Conservation (phyloP, 192 early-diverging fungal genomes). For the Coemansia sp. region DNA sequence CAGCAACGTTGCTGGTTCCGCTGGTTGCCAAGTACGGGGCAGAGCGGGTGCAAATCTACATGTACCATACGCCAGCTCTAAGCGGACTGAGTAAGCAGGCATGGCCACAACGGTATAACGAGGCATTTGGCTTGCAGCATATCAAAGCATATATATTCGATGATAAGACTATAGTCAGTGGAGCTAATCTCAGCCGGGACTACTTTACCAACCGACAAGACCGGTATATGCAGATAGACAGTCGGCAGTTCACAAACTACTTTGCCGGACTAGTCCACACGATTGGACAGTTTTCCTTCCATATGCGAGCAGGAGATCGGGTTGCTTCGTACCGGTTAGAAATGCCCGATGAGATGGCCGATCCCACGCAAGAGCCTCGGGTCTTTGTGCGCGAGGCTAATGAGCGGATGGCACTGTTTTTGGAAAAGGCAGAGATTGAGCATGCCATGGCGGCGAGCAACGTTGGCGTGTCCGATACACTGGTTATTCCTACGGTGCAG, state of each 20-base stretch:
- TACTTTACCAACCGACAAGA: conserved; percentile 97
- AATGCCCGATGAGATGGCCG: conserved; percentile 37
- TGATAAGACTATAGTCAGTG: conserved; percentile 71
- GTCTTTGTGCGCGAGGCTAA: conserved; percentile 59
- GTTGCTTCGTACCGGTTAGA: conserved; percentile 6
- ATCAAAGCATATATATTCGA: conserved; percentile 93
- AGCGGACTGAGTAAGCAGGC: conserved; percentile 63
- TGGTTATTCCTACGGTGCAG: conserved; percentile 80
- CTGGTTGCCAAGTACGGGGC: conserved; percentile 21
- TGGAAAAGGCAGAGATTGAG: conserved; percentile 32
- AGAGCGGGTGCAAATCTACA: conserved; percentile 61
- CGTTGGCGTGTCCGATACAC: conserved; percentile 57
- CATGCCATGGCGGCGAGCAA: not conserved
- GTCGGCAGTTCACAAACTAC: conserved; percentile 62
- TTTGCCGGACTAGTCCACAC: conserved; percentile 65
- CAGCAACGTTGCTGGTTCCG: conserved; percentile 62
- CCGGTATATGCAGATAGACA: conserved; percentile 76
- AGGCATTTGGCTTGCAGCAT: conserved; percentile 91
- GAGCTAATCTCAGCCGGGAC: conserved; percentile 89
- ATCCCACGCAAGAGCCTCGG: conserved; percentile 60
- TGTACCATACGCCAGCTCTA: conserved; percentile 90
- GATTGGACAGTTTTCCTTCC: conserved; percentile 66
- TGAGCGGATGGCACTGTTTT: conserved; percentile 52
- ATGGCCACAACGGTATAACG: conserved; percentile 86
- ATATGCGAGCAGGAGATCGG: not conserved